Percentiles rank a stretch among this genome's conserved stretches.
phyloP scores from a whole-genome alignment of 108 stramenopile genomes.

The Nitzschia putrida region DNA sequence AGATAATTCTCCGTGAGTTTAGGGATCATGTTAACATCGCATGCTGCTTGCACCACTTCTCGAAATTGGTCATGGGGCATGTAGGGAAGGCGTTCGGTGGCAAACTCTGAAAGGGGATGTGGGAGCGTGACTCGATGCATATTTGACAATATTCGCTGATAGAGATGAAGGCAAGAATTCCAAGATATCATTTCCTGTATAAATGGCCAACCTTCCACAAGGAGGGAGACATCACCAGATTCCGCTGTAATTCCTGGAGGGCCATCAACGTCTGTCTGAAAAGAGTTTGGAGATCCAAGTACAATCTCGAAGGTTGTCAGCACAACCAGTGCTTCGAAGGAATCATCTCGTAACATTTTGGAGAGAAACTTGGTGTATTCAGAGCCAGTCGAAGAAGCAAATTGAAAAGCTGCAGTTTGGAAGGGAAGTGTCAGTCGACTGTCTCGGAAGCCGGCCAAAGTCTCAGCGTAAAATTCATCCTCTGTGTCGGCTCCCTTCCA shows the following conservation, averaged over 20 bases:
- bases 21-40: not conserved
- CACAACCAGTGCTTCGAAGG: conserved; percentile 11
- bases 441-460: not conserved
- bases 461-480: not conserved
- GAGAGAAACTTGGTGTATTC: conserved; percentile 2
- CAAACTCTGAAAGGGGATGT: conserved; percentile 33
- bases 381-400: not conserved
- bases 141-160: conserved; percentile 14
- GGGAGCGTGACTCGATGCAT: conserved; percentile 28
- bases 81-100: conserved; percentile 14
- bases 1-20: conserved; percentile 12
- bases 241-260: no score
- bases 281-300: not conserved
- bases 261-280: not conserved
- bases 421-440: not conserved
- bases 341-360: conserved; percentile 3
- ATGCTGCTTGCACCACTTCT: not conserved
- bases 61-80: conserved; percentile 1
- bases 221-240: conserved; percentile 2
- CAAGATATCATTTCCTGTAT: conserved; percentile 25
- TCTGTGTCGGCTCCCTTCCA: conserved; percentile 5
- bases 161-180: conserved; percentile 15
- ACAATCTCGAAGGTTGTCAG: conserved; percentile 8
- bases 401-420: not conserved
- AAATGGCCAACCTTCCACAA: conserved; percentile 41